Evolutionary conservation across 148 eudicot genomes (phyloP), one percentile per base, ranked within the genome.

Genomic region (Chenopodium formosanum): DNA sequence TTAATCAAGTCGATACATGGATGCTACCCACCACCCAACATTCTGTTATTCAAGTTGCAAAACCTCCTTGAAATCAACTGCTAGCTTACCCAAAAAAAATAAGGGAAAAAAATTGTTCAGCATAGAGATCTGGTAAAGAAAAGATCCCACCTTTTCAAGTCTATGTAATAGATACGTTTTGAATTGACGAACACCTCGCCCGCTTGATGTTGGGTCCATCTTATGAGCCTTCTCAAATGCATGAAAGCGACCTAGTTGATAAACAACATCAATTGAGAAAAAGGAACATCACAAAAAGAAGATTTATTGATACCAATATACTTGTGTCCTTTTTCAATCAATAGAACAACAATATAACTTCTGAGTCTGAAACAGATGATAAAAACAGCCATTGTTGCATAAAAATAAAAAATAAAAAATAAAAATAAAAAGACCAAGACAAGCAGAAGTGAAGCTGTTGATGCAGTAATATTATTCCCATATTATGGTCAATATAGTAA

Each of bases 171-270:
- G 78, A 86, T 91, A 92, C n/a, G 99, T 96, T 90, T 96, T 96
- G 84, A 96, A 96, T 80, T 96, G 99, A 74, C 99, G 93, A 84
- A 96, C 97, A 29, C 99, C 97, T 78, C 99, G 90, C 47, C 99
- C 98, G 79, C 85, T 84, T 23, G 99, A 96, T 32, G 87, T 88
- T 46, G 93, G 91, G 86, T 96, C 98, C 95, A 89, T 90, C 86
- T 87, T 81, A 80, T 96, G 99, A 76, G 95, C 94, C 87, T 89
- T 91, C 88, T 96, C 99, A 79, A 96, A 90, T 73, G 99, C 99
- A 89, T 94, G 95, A 84, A 96, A 94, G 67, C 97, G 99, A 79
- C 99, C 99, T 96, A 85, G 56, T 81, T 53, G 67, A 84, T 50
- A 32, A 76, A 60, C 52, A 77, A 53, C 75, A 77, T 29, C 37